Percentiles rank a stretch among this genome's conserved stretches.
Conservation (phyloP, 257 asterid genomes). For the Striga asiatica region DNA sequence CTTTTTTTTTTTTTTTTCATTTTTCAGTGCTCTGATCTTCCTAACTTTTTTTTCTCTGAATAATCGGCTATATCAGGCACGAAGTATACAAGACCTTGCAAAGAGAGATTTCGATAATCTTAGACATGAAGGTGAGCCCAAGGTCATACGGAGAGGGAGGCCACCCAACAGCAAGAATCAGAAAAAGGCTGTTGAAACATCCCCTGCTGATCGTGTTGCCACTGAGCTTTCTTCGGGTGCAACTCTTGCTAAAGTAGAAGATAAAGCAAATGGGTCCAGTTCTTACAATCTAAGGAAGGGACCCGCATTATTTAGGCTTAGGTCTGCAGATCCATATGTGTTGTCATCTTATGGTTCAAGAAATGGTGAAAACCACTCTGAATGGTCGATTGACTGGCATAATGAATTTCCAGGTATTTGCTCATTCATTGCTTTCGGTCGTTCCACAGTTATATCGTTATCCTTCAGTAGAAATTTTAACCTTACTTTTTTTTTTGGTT, state of each 20-base stretch:
- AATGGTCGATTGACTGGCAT: conserved; percentile 64
- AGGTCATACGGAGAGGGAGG: conserved; percentile 80
- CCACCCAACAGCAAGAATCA: conserved; percentile 74
- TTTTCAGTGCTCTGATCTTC: conserved; percentile 1
- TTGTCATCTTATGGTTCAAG: conserved; percentile 40
- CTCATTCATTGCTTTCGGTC: background rate
- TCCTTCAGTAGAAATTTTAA: conserved; percentile 6
- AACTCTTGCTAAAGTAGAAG: conserved; percentile 72
- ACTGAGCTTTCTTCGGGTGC: conserved; percentile 54
- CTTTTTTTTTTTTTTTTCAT: background rate
- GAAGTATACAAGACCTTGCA: conserved; percentile 75
- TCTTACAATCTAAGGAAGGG: conserved; percentile 77
- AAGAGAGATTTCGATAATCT: conserved; percentile 76
- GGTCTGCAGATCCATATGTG: conserved; percentile 40
- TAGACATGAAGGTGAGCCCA: conserved; percentile 84
- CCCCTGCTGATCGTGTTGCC: conserved; percentile 41
- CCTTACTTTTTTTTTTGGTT: conserved; percentile 9
- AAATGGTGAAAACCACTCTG: conserved; percentile 65
- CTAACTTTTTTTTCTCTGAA: conserved; percentile 20
- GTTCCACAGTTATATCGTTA: background rate
- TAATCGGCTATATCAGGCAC: conserved; percentile 42
- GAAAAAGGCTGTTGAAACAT: conserved; percentile 45
- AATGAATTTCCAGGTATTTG: conserved; percentile 83
- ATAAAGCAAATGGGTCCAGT: conserved; percentile 52
- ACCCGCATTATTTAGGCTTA: conserved; percentile 31